Conservation (phyloP, 139 green algal species). For the Desmodesmus armatus region DNA sequence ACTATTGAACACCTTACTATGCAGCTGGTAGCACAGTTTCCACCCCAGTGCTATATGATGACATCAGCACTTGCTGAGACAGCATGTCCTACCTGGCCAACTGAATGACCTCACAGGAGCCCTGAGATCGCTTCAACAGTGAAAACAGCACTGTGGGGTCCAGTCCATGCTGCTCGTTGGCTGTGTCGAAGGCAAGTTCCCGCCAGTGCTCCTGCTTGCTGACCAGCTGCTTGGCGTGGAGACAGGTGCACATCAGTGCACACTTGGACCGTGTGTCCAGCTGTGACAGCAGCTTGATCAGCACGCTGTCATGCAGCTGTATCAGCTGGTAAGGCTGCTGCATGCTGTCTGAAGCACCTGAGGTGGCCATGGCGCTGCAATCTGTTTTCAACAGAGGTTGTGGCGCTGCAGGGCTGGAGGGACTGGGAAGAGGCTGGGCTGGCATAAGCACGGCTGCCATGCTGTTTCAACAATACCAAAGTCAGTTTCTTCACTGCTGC, state of each 20-base stretch:
- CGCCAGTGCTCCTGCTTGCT: conserved; percentile 7
- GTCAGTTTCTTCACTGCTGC: no score
- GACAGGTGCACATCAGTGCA: conserved; percentile 28
- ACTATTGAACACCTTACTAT: no score
- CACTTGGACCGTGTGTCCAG: conserved; percentile 21
- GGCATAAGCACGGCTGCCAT: no score
- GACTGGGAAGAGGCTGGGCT: no score
- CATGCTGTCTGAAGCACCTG: neutral
- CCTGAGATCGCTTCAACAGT: conserved; percentile 27
- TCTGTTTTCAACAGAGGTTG: no score
- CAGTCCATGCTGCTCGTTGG: conserved; percentile 1
- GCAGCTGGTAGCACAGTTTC: no score
- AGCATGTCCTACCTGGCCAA: conserved; percentile 41
- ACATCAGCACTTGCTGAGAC: no score
- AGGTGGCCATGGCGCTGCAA: no score
- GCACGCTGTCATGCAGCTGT: conserved; percentile 31
- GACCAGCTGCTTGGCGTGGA: neutral
- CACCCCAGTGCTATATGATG: no score
- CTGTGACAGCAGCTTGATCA: neutral
- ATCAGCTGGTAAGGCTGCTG: no score
- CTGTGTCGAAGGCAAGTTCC: neutral
- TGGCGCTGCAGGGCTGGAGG: no score
- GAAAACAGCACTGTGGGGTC: neutral
- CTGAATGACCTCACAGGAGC: conserved; percentile 12
- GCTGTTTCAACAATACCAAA: no score